Base-by-base conservation (phyloP, 768 basidiomycete species). In the Pleurotus salmoneostramineus region DNA sequence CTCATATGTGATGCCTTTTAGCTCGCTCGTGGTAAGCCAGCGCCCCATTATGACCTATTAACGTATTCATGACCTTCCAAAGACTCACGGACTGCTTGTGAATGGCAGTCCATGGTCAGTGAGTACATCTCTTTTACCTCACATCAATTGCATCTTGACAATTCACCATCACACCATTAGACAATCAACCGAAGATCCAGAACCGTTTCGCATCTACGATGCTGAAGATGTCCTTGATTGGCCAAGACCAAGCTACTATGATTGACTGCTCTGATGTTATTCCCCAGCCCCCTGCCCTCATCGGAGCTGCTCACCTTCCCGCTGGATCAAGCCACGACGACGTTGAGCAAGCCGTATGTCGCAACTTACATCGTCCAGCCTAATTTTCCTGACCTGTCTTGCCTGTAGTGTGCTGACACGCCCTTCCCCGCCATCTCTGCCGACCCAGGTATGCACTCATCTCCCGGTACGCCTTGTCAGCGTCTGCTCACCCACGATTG, bases 261-360 rank as follows among this genome's bases (percentile, higher is more conserved):
- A 67, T 74, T 36, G 78, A 79, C 65, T 80, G 78, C 63, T 75
- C 73, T 3, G 77, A 79, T 44, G 74, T 78, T 56, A 77, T 79
- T 35, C 77, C 78, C 4, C 57, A 58, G 2, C 70, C 77, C 6
- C 61, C 62, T 37, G 56, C 66, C n/a, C 62, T 69, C 46, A 65
- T 62, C 21, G 63, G 58, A 37, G 62, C 60, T 7, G 61, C 73
- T 10, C 68, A 68, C 46, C 66, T 77, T 56, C 74, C 72, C 33
- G 70, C 72, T 42, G 73, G 71, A 1, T 45, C 63, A 46, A 63
- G 58, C 31, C 61, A 63, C 58, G 54, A 54, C 7, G 65, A 71
- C 57, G 65, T 74, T 47, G 69, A 74, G 55, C 70, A 69, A 50
- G 70, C 71, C 55, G 66, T 65, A 50, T 56, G 58, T 51, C 34